Evolutionary conservation across 2,329 filamentous ascomycete genomes (phyloP).

Genomic region (Chaetomium sp.): DNA sequence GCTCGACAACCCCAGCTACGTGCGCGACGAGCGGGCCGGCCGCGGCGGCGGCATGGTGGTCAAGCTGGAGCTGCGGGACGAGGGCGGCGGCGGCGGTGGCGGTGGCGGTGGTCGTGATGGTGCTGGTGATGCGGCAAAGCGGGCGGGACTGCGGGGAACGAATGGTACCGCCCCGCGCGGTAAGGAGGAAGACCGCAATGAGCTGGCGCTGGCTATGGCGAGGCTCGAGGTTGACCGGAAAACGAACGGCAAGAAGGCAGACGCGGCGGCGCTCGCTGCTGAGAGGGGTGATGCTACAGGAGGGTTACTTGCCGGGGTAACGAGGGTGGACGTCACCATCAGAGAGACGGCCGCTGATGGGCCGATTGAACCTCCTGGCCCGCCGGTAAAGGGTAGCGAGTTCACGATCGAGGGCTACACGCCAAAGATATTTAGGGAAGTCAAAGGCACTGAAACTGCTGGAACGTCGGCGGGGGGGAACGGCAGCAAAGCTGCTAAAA

Average conservation of each 20-base stretch:
- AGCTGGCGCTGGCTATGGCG: constrained; percentile 26
- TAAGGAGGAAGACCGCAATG: not conserved
- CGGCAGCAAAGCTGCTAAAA: constrained; percentile 18
- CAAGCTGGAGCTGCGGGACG: constrained; percentile 56
- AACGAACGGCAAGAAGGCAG: constrained; percentile 14
- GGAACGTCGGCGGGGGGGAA: not conserved
- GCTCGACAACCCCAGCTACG: constrained; percentile 68
- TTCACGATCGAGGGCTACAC: constrained; percentile 56
- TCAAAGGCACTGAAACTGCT: constrained; percentile 30
- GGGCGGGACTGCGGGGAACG: not conserved
- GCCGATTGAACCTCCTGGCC: constrained; percentile 44
- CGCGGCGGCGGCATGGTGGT: constrained; percentile 47
- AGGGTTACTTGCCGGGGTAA: constrained; percentile 34
- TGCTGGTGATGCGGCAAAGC: not conserved
- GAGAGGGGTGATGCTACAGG: constrained; percentile 38
- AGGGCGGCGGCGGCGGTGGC: constrained; percentile 17
- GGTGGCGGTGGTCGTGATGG: not conserved
- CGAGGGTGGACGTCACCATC: constrained; percentile 50
- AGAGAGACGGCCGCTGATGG: constrained; percentile 53
- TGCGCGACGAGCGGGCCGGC: constrained; percentile 6
- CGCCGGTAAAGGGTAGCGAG: constrained; percentile 45
- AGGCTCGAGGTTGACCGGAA: constrained; percentile 26
- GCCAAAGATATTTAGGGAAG: constrained; percentile 40
- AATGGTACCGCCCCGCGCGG: not conserved
- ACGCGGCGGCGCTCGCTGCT: constrained; percentile 23